Conservation (phyloP, 768 basidiomycete genomes). For the Hebeloma cylindrosporum region DNA sequence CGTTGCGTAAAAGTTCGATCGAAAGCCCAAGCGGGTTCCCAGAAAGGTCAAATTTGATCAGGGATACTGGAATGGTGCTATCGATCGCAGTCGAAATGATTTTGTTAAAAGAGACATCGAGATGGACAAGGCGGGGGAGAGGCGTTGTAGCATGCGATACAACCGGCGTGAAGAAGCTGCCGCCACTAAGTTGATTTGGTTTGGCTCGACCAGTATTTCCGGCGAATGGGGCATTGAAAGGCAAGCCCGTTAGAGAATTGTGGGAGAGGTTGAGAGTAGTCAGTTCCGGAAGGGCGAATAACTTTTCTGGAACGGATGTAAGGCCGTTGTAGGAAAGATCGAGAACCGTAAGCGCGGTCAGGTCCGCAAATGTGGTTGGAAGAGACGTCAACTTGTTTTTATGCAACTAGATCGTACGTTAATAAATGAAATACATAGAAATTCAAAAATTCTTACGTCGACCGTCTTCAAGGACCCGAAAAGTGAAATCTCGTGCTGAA, state of each 20-base stretch:
- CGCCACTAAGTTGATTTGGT: constrained; percentile 34
- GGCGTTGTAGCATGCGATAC: constrained; percentile 63
- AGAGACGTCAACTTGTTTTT: constrained; percentile 65
- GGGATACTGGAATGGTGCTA: constrained; percentile 46
- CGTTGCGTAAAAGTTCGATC: constrained; percentile 42
- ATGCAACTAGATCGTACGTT: constrained; percentile 53
- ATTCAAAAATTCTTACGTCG: constrained; percentile 53
- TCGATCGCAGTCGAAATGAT: constrained; percentile 58
- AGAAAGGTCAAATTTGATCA: constrained; percentile 64
- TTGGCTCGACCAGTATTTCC: constrained; percentile 21
- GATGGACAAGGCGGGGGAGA: constrained; percentile 60
- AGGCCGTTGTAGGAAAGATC: constrained; percentile 78
- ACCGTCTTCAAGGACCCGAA: constrained; percentile 81
- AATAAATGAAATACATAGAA: neutral
- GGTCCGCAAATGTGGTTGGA: constrained; percentile 66
- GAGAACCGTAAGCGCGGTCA: constrained; percentile 62
- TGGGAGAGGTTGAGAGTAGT: constrained; percentile 69
- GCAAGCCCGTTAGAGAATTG: constrained; percentile 60
- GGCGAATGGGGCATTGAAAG: constrained; percentile 61
- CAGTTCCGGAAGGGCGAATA: constrained; percentile 71
- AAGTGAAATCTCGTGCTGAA: constrained; percentile 80
- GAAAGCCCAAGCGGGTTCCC: constrained; percentile 60
- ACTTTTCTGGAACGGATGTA: constrained; percentile 55
- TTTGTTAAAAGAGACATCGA: constrained; percentile 70
- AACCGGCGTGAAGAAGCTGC: constrained; percentile 63